These are phyloP conservation scores for Tolypocladium nubicola DNA, from an alignment of 2,329 filamentous ascomycete species.

Conservation along the genomic window DNA sequence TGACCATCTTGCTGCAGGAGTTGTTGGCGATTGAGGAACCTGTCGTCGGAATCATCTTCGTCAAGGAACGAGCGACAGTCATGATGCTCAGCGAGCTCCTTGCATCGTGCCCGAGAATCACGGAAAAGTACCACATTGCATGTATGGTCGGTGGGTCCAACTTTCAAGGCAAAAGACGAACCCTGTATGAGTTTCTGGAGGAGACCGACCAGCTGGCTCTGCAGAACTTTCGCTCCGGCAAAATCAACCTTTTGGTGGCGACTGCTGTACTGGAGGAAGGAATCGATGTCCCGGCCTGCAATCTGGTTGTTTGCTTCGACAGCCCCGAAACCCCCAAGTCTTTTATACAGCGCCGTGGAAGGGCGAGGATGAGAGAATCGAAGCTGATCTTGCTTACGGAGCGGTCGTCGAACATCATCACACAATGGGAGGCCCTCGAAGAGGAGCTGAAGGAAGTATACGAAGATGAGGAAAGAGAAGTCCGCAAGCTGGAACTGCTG, in stretches of 20 bases:
- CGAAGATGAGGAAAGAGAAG: constrained; percentile 48
- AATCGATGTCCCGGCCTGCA: constrained; percentile 55
- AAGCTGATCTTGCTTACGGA: constrained; percentile 36
- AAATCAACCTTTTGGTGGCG: constrained; percentile 46
- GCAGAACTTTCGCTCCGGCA: constrained; percentile 41
- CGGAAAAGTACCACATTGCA: constrained; percentile 36
- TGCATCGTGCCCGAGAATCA: constrained; percentile 35
- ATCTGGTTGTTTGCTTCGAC: constrained; percentile 49
- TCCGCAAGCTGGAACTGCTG: constrained; percentile 30
- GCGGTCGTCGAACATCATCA: constrained; percentile 11
- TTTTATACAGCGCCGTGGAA: constrained; percentile 47
- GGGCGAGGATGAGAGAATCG: constrained; percentile 40
- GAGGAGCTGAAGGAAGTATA: constrained; percentile 61
- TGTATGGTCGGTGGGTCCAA: constrained; percentile 45
- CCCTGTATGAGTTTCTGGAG: constrained; percentile 27
- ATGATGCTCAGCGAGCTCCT: constrained; percentile 50
- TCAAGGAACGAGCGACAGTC: constrained; percentile 49
- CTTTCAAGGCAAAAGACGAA: constrained; percentile 20
- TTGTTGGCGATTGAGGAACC: constrained; percentile 32
- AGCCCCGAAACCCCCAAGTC: constrained; percentile 38
- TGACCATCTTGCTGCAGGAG: constrained; percentile 38
- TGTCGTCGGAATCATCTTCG: constrained; percentile 56
- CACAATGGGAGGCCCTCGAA: constrained; percentile 60
- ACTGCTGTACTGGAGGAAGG: constrained; percentile 59
- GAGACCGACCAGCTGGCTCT: constrained; percentile 21